These are phyloP conservation scores for Viridothelium virens DNA, from an alignment of 495 filamentous ascomycete genomes.

Conservation along the genomic window DNA sequence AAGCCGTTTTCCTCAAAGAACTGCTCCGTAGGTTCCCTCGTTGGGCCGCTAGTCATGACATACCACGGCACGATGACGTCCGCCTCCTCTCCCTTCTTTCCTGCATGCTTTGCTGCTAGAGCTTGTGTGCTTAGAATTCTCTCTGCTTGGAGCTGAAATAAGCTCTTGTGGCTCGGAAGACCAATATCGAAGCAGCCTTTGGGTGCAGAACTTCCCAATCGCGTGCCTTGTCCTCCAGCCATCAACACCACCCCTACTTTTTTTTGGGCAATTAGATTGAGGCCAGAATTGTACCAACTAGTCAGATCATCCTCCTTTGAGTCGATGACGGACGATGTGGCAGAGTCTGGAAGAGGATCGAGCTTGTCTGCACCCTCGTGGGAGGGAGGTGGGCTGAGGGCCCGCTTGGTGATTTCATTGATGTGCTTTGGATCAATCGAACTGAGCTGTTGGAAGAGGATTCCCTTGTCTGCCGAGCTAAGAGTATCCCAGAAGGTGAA, in stretches of 20 bases:
- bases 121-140: conserved; percentile 80
- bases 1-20: conserved; percentile 87
- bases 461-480: conserved; percentile 58
- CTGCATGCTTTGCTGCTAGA: conserved; percentile 64
- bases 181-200: conserved; percentile 97
- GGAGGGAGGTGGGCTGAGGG: conserved; percentile 63
- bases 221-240: conserved; percentile 94
- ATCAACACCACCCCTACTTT: conserved; percentile 93
- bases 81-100: conserved; percentile 38
- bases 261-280: conserved; percentile 77
- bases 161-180: conserved; percentile 79
- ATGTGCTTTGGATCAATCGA: conserved; percentile 73
- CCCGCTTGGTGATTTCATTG: conserved; percentile 74
- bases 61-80: conserved; percentile 87
- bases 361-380: conserved; percentile 48
- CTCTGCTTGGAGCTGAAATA: conserved; percentile 97
- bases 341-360: conserved; percentile 84
- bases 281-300: conserved; percentile 75
- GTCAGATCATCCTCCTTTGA: conserved; percentile 71
- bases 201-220: conserved; percentile 86
- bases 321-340: conserved; percentile 85
- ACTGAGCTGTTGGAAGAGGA: conserved; percentile 72
- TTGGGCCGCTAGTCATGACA: conserved; percentile 99
- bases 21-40: conserved; percentile 77
- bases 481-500: conserved; percentile 86